Base-by-base conservation (phyloP, 2,329 filamentous ascomycete genomes). In the Alternaria dauci region DNA sequence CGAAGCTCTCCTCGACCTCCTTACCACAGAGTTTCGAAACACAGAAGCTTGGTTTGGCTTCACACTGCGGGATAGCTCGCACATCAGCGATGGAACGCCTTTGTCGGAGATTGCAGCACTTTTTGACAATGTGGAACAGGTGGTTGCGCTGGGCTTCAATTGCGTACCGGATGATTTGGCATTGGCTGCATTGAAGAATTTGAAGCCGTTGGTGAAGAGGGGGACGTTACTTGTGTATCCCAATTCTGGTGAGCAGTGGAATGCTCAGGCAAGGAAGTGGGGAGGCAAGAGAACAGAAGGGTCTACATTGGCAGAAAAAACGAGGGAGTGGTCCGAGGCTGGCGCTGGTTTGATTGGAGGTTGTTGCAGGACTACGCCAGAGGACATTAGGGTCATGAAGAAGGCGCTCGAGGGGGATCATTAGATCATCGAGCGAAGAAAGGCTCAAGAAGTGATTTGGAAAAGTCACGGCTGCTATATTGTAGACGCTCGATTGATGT, bases 231-330 rank as follows among this genome's bases (percentile, higher is more conserved):
- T 80, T 16, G 69, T 74, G 18, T 84, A 83, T 68, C 81, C 82
- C 0, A 84, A 84, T 52, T 82, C 81, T 4, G 82, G 82, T 3
- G 82, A 84, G 67, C 69, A 70, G 26, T 84, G 79, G 76, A 79
- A 83, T 69, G 80, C 81, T 5, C 69, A 68, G 53, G 77, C 69
- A 11, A 75, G 81, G 53, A 68, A 68, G 25, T 80, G 78, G 78
- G 66, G 71, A 16, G 76, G 76, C 4, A 60, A 68, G 25, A 63
- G 68, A 44, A 70, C 64, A 0, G 68, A 70, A 30, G 73, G 71
- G 1, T 58, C 52, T 9, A 55, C 58, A 36, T 62, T 79, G 52
- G 66, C 68, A n/a, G 67, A 68, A 14, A 69, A 73, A 52, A 72
- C 75, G 14, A 62, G 56, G 59, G 70, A 78, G 47, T 80, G 76